A percentile compares a stretch with the other conserved stretches of the same genome.
Evolutionary conservation across 2,329 filamentous ascomycete genomes (phyloP).

Genomic region (Whalleya microplaca): DNA sequence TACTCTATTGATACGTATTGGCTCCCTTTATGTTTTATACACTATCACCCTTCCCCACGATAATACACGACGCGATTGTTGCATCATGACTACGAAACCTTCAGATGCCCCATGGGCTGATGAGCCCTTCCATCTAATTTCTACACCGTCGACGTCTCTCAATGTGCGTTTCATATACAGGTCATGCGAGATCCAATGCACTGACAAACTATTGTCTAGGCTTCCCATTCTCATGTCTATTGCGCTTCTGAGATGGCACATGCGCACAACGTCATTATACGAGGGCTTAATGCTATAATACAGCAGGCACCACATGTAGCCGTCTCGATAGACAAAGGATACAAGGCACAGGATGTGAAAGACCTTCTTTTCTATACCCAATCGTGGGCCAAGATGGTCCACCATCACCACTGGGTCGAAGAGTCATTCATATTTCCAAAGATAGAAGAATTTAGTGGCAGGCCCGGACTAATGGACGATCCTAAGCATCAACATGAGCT

Average conservation of each 20-base stretch:
- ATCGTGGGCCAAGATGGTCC: constrained; percentile 40
- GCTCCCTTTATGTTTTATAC: too few species aligned
- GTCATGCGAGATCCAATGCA: background rate
- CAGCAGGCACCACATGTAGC: constrained; percentile 36
- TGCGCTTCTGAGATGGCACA: constrained; percentile 31
- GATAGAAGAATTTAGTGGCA: constrained; percentile 35
- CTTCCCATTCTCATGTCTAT: constrained; percentile 26
- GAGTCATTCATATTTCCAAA: constrained; percentile 41
- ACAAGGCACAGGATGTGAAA: constrained; percentile 23
- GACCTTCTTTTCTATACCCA: constrained; percentile 36
- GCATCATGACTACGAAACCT: constrained; percentile 16
- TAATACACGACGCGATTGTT: too few species aligned
- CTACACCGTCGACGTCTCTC: constrained; percentile 38
- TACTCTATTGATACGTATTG: too few species aligned
- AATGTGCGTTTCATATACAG: constrained; percentile 39
- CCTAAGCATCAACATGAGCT: constrained; percentile 39
- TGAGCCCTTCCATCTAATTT: constrained; percentile 16
- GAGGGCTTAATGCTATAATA: constrained; percentile 39
- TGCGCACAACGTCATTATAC: constrained; percentile 29
- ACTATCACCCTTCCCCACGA: too few species aligned
- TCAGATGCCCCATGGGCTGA: constrained; percentile 20
- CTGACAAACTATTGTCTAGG: background rate
- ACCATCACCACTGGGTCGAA: constrained; percentile 42
- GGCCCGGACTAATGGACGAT: constrained; percentile 37
- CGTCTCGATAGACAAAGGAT: constrained; percentile 10